Percentiles rank a stretch among this genome's conserved stretches.
These are phyloP conservation scores for Malus asiatica DNA, from an alignment of 306 rosid species.

Conservation along the genomic window DNA sequence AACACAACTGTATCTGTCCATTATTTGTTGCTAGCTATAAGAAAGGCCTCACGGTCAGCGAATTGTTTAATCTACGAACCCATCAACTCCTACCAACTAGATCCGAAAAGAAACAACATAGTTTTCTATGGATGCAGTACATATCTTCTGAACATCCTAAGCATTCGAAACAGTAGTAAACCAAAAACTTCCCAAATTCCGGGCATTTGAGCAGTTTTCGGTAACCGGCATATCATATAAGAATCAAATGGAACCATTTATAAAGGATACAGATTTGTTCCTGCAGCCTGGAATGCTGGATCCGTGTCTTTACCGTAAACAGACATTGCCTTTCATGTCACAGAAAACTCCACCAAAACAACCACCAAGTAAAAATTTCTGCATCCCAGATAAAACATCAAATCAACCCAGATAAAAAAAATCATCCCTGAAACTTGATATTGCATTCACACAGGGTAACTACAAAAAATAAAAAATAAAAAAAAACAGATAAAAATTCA, in stretches of 20 bases:
- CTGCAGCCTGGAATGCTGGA: constrained; percentile 67
- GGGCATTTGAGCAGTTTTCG: no score
- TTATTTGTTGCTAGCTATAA: not conserved
- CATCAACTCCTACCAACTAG: not conserved
- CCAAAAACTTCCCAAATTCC: not conserved
- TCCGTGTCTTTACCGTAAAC: constrained; percentile 62
- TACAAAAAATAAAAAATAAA: no score
- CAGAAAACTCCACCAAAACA: constrained; percentile 14
- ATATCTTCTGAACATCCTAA: not conserved
- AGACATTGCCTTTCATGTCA: constrained; percentile 52
- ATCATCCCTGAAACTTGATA: not conserved
- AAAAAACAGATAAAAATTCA: not conserved
- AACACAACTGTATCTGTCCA: not conserved
- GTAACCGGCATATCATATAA: not conserved
- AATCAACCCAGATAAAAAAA: not conserved
- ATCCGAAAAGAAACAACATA: not conserved
- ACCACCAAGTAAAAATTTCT: constrained; percentile 13
- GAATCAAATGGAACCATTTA: constrained; percentile 10
- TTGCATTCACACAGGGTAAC: not conserved
- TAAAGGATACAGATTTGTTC: constrained; percentile 83
- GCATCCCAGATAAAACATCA: constrained; percentile 14
- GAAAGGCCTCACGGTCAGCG: not conserved
- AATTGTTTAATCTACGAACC: not conserved
- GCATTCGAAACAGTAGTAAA: not conserved
- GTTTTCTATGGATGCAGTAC: not conserved